Evolutionary conservation across 768 basidiomycete species (phyloP).

Genomic region (Favolaschia claudopus): DNA sequence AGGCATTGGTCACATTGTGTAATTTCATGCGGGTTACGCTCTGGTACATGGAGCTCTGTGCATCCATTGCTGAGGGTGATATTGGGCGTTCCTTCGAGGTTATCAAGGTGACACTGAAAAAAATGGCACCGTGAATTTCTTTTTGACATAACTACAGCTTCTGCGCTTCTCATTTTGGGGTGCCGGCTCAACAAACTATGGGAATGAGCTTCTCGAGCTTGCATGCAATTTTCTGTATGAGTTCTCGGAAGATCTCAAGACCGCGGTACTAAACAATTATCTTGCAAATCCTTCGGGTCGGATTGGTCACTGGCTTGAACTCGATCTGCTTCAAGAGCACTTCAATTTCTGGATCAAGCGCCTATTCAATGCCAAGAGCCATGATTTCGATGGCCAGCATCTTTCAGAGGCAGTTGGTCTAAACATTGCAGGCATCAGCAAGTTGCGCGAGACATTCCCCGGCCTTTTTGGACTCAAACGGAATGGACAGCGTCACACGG

Average conservation of each 20-base stretch:
- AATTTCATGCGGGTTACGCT: slow-evolving; percentile 10
- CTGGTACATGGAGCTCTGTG: slow-evolving; percentile 15
- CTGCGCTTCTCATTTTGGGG: slow-evolving; percentile 27
- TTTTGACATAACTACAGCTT: neutral
- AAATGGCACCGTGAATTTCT: neutral
- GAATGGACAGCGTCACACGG: neutral
- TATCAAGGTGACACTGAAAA: neutral
- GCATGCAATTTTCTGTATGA: slow-evolving; percentile 27
- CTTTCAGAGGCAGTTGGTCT: slow-evolving; percentile 6
- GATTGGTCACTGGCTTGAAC: slow-evolving; percentile 14
- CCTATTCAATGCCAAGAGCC: slow-evolving; percentile 16
- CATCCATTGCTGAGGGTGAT: slow-evolving; percentile 7
- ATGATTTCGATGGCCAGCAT: slow-evolving; percentile 11
- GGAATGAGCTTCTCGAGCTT: slow-evolving; percentile 29
- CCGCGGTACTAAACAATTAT: slow-evolving; percentile 23
- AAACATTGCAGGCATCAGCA: slow-evolving; percentile 7
- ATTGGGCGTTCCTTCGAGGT: slow-evolving; percentile 11
- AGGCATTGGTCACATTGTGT: neutral
- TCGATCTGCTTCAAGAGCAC: slow-evolving; percentile 30
- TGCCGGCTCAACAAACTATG: slow-evolving; percentile 25
- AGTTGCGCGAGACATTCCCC: neutral
- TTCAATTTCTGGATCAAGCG: slow-evolving; percentile 25
- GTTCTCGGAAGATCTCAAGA: slow-evolving; percentile 4
- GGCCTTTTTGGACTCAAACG: slow-evolving; percentile 3
- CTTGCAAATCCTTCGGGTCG: slow-evolving; percentile 26